These are phyloP conservation scores for Penicillium mononematosum DNA, from an alignment of 495 filamentous ascomycete genomes.

Conservation along the genomic window DNA sequence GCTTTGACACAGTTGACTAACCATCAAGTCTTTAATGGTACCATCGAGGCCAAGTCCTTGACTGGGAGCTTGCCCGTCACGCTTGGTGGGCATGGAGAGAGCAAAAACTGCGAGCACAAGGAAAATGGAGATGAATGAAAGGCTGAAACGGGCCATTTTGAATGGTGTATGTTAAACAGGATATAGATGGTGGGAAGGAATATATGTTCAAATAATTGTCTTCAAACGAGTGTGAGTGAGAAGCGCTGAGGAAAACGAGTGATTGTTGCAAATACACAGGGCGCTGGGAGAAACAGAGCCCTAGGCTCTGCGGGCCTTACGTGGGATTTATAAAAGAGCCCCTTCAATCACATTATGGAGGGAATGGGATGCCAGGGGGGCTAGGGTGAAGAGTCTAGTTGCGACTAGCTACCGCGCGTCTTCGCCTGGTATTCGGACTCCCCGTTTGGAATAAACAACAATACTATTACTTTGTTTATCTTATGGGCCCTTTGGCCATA, in stretches of 20 bases:
- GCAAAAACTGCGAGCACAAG: slow-evolving; percentile 34
- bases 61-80: slow-evolving; percentile 8
- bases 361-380: slow-evolving; percentile 10
- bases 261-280: not conserved
- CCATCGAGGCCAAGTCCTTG: slow-evolving; percentile 14
- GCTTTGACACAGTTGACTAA: slow-evolving; percentile 10
- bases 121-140: slow-evolving; percentile 35
- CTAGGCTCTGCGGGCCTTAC: not conserved
- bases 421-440: slow-evolving; percentile 7
- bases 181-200: slow-evolving; percentile 11
- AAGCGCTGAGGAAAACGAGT: slow-evolving; percentile 12
- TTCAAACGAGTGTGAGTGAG: slow-evolving; percentile 17
- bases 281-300: slow-evolving; percentile 1
- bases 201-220: slow-evolving; percentile 16
- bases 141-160: slow-evolving; percentile 41
- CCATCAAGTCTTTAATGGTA: slow-evolving; percentile 21
- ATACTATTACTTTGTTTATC: not conserved
- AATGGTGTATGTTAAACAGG: slow-evolving; percentile 11
- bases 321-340: slow-evolving; percentile 23
- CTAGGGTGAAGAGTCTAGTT: slow-evolving; percentile 5
- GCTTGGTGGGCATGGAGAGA: slow-evolving; percentile 35
- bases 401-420: not conserved
- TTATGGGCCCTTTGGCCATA: not conserved
- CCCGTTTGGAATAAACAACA: not conserved
- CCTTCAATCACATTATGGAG: slow-evolving; percentile 7